A percentile compares a stretch with the other conserved stretches of the same genome.
Conservation (phyloP, 495 filamentous ascomycete species). For the Penicillium canariense region DNA sequence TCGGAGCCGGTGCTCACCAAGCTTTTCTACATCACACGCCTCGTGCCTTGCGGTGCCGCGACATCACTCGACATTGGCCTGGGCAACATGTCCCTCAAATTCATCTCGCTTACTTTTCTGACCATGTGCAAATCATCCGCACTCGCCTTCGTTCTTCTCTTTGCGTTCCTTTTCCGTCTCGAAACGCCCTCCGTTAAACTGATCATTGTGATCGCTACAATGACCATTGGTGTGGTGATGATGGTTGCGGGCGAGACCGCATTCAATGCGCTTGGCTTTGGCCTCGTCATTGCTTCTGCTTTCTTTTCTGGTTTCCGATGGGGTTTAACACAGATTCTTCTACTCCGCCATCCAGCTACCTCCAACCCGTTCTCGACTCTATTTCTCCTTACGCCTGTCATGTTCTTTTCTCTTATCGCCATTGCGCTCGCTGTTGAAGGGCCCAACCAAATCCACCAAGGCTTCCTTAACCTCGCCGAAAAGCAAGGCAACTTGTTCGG, state of each 20-base stretch:
- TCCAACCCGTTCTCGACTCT: conserved; percentile 96
- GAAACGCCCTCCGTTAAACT: conserved; percentile 84
- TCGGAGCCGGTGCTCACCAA: conserved; percentile 76
- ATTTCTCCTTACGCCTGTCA: conserved; percentile 93
- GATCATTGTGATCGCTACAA: conserved; percentile 81
- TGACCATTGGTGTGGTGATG: conserved; percentile 96
- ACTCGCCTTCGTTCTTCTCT: conserved; percentile 89
- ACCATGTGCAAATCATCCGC: conserved; percentile 99
- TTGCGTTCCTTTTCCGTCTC: conserved; percentile 92
- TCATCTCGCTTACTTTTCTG: conserved; percentile 95
- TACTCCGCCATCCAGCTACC: conserved; percentile 92
- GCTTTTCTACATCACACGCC: conserved; percentile 86
- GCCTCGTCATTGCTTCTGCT: conserved; percentile 86
- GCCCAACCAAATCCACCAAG: conserved; percentile 58
- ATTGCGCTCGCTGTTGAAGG: conserved; percentile 90
- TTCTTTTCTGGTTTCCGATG: conserved; percentile 98
- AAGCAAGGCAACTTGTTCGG: conserved; percentile 61
- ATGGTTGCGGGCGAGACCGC: conserved; percentile 98
- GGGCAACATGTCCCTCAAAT: conserved; percentile 92
- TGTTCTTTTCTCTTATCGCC: conserved; percentile 80
- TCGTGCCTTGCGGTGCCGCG: conserved; percentile 88
- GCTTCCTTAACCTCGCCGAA: conserved; percentile 58
- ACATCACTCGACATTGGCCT: conserved; percentile 96
- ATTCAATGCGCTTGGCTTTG: conserved; percentile 84
- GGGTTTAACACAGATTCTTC: conserved; percentile 92